Conservation (phyloP, 2,329 filamentous ascomycete genomes). For the Fusarium sp. region DNA sequence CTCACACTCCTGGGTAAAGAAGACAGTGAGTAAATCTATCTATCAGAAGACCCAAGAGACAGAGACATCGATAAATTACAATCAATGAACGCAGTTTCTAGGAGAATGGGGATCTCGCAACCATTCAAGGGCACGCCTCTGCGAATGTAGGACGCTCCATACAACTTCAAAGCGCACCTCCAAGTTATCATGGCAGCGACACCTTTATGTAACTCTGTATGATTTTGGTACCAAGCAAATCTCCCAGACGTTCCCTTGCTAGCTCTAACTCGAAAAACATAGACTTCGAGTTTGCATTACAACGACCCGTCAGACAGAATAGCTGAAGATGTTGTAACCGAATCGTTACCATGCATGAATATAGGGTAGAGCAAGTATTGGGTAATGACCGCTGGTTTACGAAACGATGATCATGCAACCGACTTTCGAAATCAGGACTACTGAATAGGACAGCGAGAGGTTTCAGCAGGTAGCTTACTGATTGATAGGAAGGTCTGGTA, state of each 20-base stretch:
- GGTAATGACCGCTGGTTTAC: neutral
- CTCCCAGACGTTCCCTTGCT: neutral
- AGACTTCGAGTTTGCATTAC: neutral
- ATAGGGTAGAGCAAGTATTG: neutral
- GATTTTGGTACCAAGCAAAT: neutral
- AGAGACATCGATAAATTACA: neutral
- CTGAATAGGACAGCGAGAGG: neutral
- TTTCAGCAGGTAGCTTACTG: neutral
- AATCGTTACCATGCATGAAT: neutral
- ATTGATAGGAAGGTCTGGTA: neutral
- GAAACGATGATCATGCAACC: neutral
- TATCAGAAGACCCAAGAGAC: neutral
- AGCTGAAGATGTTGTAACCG: neutral
- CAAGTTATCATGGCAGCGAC: neutral
- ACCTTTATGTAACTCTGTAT: neutral
- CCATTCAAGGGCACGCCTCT: neutral
- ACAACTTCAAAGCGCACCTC: neutral
- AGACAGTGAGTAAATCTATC: rapidly evolving
- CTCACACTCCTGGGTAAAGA: neutral
- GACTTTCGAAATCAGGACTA: neutral
- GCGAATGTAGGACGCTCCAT: neutral
- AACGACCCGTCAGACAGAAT: neutral
- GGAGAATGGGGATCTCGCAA: neutral
- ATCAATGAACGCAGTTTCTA: neutral
- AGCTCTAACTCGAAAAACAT: neutral